These are phyloP conservation scores for Spizellomyces sp. DNA, from an alignment of 192 early-diverging fungal species.

Conservation along the genomic window DNA sequence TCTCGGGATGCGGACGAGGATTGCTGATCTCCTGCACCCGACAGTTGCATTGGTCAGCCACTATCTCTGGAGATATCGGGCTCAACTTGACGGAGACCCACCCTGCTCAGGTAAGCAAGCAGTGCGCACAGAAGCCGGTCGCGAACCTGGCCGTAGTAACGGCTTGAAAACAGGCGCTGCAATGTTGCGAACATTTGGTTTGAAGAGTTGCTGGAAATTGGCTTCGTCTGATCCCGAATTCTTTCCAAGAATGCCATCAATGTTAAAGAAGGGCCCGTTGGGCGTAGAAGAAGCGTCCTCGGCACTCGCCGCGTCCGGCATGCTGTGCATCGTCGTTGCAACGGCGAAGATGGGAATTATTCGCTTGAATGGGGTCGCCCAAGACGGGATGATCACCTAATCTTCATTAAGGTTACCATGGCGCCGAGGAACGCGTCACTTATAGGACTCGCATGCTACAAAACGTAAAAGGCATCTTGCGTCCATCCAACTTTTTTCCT, in stretches of 20 bases:
- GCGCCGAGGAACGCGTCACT: neutral
- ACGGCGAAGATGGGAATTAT: neutral
- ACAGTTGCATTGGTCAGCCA: no score
- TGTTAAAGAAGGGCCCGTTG: neutral
- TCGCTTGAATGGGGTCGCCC: neutral
- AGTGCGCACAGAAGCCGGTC: no score
- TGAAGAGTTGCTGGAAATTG: neutral
- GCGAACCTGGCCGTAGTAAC: no score
- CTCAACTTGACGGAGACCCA: no score
- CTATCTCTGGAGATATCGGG: no score
- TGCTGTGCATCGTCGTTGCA: neutral
- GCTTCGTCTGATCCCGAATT: neutral
- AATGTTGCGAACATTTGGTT: neutral
- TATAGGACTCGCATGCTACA: neutral
- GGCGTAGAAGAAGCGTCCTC: neutral
- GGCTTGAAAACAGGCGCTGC: no score
- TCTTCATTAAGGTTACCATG: conserved; percentile 1
- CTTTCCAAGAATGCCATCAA: neutral
- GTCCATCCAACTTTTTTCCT: neutral
- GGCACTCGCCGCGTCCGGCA: neutral
- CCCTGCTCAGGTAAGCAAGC: no score
- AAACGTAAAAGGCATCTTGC: neutral
- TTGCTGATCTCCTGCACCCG: no score
- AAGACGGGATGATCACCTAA: neutral
- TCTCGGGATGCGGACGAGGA: no score